Evolutionary conservation across 108 stramenopile genomes (phyloP), one percentile per base, ranked within the genome.

Genomic region (Cylindrotheca fusiformis): DNA sequence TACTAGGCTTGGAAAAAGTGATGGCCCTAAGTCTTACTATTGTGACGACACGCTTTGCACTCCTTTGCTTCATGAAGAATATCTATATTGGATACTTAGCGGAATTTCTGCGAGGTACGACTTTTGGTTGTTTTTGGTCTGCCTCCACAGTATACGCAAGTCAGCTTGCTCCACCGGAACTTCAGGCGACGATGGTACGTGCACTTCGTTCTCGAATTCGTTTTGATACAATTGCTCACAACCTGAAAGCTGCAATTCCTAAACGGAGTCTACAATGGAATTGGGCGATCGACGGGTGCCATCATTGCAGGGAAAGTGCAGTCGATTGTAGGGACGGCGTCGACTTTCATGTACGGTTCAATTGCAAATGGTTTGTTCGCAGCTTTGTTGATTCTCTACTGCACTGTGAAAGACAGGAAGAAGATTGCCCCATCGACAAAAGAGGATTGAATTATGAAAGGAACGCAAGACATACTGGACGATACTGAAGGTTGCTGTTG

Each of bases 81-180:
- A 86, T 95, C 18, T 86, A 75, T 41, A 86, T 90, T 57, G 95
- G 82, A 1, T 74, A 96, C 54, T 88, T 93, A 12, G 95, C 95
- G 2, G 97, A 98, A 70, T 79, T 83, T 4, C 65, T 96, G 22
- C 75, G 97, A 30, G 97, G 97, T 0, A 53, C 89, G 17, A 95
- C 95, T 1, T 98, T 96, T 81, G 97, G 94, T 29, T 60, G 76
- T 5, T 92, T 98, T 66, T 98, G 97, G 97, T 79, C 80, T 23
- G 79, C 94, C 3, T 82, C 88, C 17, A 98, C 94, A 23, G 83
- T 88, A 58, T 94, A 96, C 67, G 92, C 95, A 3, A 88, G 90
- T 67, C 75, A 75, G 21, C 88, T 98, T 48, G 79, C 84, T 45
- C 95, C 97, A 4, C 78, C 84, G 21, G 91, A 90, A 17, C 46